Base-by-base conservation (phyloP, 1,284 basidiomycete species). In the Moniliophthora roreri region DNA sequence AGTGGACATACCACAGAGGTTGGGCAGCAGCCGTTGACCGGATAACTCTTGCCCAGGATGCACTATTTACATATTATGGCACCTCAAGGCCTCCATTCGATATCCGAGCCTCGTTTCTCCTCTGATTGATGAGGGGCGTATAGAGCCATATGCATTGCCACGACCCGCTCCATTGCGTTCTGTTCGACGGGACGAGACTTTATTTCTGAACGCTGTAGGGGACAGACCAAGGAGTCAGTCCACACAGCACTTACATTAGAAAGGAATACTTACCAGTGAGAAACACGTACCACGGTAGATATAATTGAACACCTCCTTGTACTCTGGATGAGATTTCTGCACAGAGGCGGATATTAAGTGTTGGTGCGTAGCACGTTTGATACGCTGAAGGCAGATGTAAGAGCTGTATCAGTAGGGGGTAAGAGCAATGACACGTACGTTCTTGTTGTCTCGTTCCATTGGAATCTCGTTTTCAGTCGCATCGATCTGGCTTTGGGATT, bases 401-500 rank as follows among this genome's bases (percentile, higher is more conserved):
- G 42, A 5, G 24, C n/a, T n/a, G n/a, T n/a, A 10, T 20, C 37
- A 34, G 4, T 32, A 23, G 4, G 13, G 13, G 32, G 21, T 16
- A 18, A 50, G 7, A n/a, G 18, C 15, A 16, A 39, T 28, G 20
- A n/a, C n/a, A 60, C 69, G 60, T 57, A 78, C 78, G 57, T 69
- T 71, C 53, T 78, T 79, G 55, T 79, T 79, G 0, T 65, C 62
- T 54, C 68, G 68, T 60, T 79, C 77, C 45, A 72, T 51, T 11
- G 46, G 26, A 26, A 36, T 48, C 35, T 59, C 54, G 16, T n/a
- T 36, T 10, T 51, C 51, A 23, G 15, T 36, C 11, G 28, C n/a
- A 8, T 37, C 36, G 18, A 32, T 23, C 34, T 16, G 36, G 35
- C 32, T 18, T 34, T 18, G 50, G 50, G 36, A 77, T 75, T 40